phyloP scores from a whole-genome alignment of 2,329 filamentous ascomycete genomes.

The Berkeleyomyces rouxiae region DNA sequence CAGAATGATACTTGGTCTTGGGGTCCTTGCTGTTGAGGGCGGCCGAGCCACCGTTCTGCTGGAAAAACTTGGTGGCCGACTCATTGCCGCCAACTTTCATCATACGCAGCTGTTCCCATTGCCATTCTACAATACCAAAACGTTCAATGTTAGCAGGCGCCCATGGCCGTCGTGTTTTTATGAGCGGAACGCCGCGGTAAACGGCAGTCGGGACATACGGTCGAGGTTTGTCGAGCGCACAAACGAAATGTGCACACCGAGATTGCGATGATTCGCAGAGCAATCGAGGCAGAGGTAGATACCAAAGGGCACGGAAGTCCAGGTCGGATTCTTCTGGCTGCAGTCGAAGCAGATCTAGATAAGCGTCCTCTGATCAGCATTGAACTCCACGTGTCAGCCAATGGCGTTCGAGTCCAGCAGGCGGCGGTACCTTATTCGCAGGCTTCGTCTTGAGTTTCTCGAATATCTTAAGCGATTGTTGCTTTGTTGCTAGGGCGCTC shows the following conservation, averaged over 20 bases:
- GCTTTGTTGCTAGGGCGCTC: constrained; percentile 65
- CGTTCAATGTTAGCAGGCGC: background rate
- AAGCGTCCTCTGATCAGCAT: constrained; percentile 14
- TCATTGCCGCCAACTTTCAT: constrained; percentile 99
- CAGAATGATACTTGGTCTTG: constrained; percentile 92
- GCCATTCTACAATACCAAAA: constrained; percentile 50
- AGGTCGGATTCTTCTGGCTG: constrained; percentile 91
- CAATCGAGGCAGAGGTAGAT: constrained; percentile 98
- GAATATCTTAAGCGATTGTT: constrained; percentile 93
- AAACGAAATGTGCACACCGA: constrained; percentile 98
- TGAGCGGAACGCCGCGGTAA: background rate
- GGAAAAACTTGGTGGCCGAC: constrained; percentile 95
- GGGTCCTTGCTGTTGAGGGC: constrained; percentile 90
- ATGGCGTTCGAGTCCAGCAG: background rate
- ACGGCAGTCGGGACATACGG: constrained; percentile 44
- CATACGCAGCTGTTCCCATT: constrained; percentile 92
- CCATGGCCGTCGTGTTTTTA: background rate
- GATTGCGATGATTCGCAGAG: constrained; percentile 89
- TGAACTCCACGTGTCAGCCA: background rate
- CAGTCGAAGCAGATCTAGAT: constrained; percentile 91
- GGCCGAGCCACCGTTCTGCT: constrained; percentile 84
- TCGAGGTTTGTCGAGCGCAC: constrained; percentile 97
- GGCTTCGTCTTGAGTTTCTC: constrained; percentile 90
- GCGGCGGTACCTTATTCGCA: constrained; percentile 64
- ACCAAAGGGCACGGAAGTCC: constrained; percentile 91